These are phyloP conservation scores for Solanum phureja DNA, from an alignment of 257 asterid species.

Conservation along the genomic window DNA sequence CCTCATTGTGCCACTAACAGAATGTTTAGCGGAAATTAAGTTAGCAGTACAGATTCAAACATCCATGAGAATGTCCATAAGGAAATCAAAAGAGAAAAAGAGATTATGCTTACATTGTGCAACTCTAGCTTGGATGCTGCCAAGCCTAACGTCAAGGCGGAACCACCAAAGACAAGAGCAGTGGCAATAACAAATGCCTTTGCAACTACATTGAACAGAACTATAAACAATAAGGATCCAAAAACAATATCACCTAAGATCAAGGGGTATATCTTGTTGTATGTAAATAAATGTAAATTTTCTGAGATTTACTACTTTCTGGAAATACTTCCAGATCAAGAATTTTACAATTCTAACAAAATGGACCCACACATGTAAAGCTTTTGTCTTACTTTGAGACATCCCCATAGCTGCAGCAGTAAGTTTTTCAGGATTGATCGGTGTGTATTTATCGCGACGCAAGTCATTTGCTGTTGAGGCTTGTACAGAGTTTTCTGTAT, in stretches of 20 bases:
- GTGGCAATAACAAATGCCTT: slow-evolving; percentile 81
- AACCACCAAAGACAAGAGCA: slow-evolving; percentile 68
- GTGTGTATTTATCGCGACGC: slow-evolving; percentile 44
- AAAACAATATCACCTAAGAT: background rate
- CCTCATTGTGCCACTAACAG: background rate
- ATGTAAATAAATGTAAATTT: background rate
- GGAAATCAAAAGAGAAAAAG: background rate
- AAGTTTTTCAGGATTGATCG: slow-evolving; percentile 61
- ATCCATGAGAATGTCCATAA: background rate
- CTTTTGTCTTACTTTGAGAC: slow-evolving; percentile 42
- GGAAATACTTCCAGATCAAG: background rate
- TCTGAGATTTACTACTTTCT: background rate
- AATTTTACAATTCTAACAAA: background rate
- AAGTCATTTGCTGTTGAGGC: slow-evolving; percentile 87
- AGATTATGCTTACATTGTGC: slow-evolving; percentile 39
- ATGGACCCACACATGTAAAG: background rate
- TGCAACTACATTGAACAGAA: slow-evolving; percentile 45
- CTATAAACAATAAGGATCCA: background rate
- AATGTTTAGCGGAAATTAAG: background rate
- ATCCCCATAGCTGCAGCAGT: slow-evolving; percentile 78
- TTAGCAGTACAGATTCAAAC: background rate
- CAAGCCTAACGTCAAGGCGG: slow-evolving; percentile 40
- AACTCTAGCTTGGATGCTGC: slow-evolving; percentile 57
- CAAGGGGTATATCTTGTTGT: background rate
- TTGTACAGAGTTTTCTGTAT: slow-evolving; percentile 33